phyloP scores from a whole-genome alignment of 108 stramenopile species.

The Skeletonema potamos region DNA sequence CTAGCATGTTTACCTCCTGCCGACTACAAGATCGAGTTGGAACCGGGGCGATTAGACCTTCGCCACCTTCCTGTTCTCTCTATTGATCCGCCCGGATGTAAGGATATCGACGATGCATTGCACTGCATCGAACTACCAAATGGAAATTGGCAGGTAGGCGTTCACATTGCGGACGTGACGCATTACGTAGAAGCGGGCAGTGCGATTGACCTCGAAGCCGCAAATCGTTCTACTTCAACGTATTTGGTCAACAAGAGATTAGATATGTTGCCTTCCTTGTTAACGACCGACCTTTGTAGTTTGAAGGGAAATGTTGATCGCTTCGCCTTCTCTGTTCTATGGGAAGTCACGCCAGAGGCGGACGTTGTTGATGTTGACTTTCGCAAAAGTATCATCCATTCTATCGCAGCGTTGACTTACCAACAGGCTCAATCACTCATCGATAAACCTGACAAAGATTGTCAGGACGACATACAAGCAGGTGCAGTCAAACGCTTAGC shows the following conservation, averaged over 20 bases:
- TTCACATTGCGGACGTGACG: constrained; percentile 99
- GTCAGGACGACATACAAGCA: constrained; percentile 66
- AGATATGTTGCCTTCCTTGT: constrained; percentile 95
- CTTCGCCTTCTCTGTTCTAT: constrained; percentile 91
- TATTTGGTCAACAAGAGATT: constrained; percentile 97
- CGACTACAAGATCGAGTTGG: constrained; percentile 89
- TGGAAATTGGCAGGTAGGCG: constrained; percentile 94
- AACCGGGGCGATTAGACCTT: constrained; percentile 81
- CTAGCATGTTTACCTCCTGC: constrained; percentile 95
- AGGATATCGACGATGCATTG: constrained; percentile 99
- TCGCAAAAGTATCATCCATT: constrained; percentile 93
- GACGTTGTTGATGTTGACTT: constrained; percentile 89
- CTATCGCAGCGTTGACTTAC: constrained; percentile 94
- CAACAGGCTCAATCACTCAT: constrained; percentile 95
- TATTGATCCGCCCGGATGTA: constrained; percentile 99
- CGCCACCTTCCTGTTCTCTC: constrained; percentile 91
- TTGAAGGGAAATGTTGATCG: constrained; percentile 92
- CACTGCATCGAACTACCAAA: constrained; percentile 90
- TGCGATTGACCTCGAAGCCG: constrained; percentile 95
- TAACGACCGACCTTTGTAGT: constrained; percentile 96
- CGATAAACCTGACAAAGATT: constrained; percentile 79
- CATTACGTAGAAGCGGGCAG: constrained; percentile 93
- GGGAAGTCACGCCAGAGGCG: constrained; percentile 90
- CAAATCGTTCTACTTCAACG: constrained; percentile 94
- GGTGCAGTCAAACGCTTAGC: constrained; percentile 88